Conservation (phyloP, 2,329 filamentous ascomycete genomes). For the Dothidotthia symphoricarpi region DNA sequence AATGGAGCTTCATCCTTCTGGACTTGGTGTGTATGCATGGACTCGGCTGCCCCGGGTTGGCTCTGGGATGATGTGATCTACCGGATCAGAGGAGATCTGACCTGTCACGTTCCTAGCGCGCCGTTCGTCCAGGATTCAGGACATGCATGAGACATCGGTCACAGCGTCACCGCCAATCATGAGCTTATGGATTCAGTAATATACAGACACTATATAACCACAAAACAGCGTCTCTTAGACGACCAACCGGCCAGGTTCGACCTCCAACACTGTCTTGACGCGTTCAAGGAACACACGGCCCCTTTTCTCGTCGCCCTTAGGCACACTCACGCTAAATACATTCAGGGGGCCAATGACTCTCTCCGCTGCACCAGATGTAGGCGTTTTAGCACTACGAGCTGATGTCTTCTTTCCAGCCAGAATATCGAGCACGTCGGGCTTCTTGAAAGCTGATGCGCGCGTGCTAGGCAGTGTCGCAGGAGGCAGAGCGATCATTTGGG, state of each 20-base stretch:
- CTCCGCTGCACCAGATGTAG: constrained; percentile 22
- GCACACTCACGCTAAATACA: constrained; percentile 78
- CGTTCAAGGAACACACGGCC: constrained; percentile 80
- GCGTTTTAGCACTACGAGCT: constrained; percentile 29
- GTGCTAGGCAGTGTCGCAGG: constrained; percentile 29
- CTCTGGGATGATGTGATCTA: too few relatives aligned
- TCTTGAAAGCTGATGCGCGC: constrained; percentile 45
- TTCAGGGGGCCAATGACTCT: constrained; percentile 58
- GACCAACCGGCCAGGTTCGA: constrained; percentile 41
- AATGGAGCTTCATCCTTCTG: too few relatives aligned
- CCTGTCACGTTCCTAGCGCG: too few relatives aligned
- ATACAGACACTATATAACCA: constrained; percentile 25
- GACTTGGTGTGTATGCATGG: neutral
- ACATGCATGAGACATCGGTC: neutral
- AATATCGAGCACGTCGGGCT: constrained; percentile 79
- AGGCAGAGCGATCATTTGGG: constrained; percentile 61
- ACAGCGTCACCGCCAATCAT: too few relatives aligned
- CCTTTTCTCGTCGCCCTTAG: constrained; percentile 75
- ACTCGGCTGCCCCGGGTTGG: constrained; percentile 1
- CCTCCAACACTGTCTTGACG: constrained; percentile 71
- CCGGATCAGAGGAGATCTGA: too few relatives aligned
- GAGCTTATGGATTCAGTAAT: constrained; percentile 15
- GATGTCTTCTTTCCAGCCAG: constrained; percentile 48
- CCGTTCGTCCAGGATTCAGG: neutral
- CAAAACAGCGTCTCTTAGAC: constrained; percentile 23